Base-by-base conservation (phyloP, 805 yeast species). In the Candida taoyuanica region DNA sequence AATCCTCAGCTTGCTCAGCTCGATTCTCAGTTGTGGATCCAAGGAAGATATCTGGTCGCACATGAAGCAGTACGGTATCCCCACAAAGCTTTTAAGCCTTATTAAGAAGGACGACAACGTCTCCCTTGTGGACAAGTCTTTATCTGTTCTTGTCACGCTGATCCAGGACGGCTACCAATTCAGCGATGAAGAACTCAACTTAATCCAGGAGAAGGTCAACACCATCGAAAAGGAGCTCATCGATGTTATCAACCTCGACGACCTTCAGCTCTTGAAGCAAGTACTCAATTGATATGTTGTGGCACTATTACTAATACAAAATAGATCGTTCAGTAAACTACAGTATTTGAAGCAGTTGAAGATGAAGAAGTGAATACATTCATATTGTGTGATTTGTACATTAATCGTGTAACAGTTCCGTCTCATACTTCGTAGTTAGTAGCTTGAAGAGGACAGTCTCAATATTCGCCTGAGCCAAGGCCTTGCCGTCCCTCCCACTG, bases 71-170 rank as follows among this genome's bases (percentile, higher is more conserved):
- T 48, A 49, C 28, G 50, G 54, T 12, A 45, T 65, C 9, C 44
- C 50, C 7, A 31, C 54, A 4, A 48, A 61, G 8, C 49, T 65
- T n/a, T 45, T 53, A 12, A 44, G 44, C 31, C 30, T 62, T 30
- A 47, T 48, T 17, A 42, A 50, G 13, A 42, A 44, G 28, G 61
- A 56, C n/a, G 41, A 53, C 5, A 39, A 75, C 45, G 49, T 74
- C 12, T 74, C 74, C 14, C 63, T 78, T 29, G 63, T 74, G 19
- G 89, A 82, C 47, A 77, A 76, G 56, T 68, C 73, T 0, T 57
- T 81, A 44, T 68, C 70, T 40, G 62, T 80, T 18, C 48, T 82
- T 15, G 52, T 68, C 1, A 71, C 70, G 23, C 58, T 81, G 44
- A 59, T 71, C 16, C 49, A 63, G 7, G 62, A 65, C 12, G 64